Percentiles rank a stretch among this genome's conserved stretches.
These are phyloP conservation scores for Pestalotiopsis sp. DNA, from an alignment of 2,329 filamentous ascomycete species.

Conservation along the genomic window DNA sequence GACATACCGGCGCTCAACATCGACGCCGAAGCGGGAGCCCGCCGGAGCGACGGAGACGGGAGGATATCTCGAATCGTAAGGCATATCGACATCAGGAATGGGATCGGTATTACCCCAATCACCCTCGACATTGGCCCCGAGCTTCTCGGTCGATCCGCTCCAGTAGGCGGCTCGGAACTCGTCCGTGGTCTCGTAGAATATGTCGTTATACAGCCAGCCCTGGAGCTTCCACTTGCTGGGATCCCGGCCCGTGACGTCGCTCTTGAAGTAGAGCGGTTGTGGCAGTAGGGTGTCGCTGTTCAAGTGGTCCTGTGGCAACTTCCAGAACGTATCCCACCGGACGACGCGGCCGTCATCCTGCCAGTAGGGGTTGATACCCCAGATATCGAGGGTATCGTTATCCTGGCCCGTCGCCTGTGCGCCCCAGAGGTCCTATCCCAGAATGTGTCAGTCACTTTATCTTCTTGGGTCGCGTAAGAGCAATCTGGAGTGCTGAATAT, in stretches of 20 bases:
- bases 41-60: slow-evolving; percentile 41
- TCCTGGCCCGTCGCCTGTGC: slow-evolving; percentile 39
- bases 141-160: slow-evolving; percentile 46
- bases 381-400: slow-evolving; percentile 43
- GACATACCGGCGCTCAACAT: slow-evolving; percentile 45
- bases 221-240: slow-evolving; percentile 51
- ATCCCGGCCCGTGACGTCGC: slow-evolving; percentile 54
- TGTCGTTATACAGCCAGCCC: slow-evolving; percentile 57
- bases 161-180: slow-evolving; percentile 48
- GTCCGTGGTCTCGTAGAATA: slow-evolving; percentile 54
- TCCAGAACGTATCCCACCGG: slow-evolving; percentile 52
- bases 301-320: slow-evolving; percentile 38
- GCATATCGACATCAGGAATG: slow-evolving; percentile 34
- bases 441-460: no score
- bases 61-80: slow-evolving; percentile 39
- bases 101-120: slow-evolving; percentile 47
- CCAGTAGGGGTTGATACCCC: slow-evolving; percentile 44
- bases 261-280: slow-evolving; percentile 45
- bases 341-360: slow-evolving; percentile 44
- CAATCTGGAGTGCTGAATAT: no score
- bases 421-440: slow-evolving; percentile 40
- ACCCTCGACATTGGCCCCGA: slow-evolving; percentile 50
- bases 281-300: slow-evolving; percentile 47
- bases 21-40: slow-evolving; percentile 44
- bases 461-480: no score